Base-by-base conservation (phyloP, 139 green algal genomes). In the Protoeuglena noctilucae region DNA sequence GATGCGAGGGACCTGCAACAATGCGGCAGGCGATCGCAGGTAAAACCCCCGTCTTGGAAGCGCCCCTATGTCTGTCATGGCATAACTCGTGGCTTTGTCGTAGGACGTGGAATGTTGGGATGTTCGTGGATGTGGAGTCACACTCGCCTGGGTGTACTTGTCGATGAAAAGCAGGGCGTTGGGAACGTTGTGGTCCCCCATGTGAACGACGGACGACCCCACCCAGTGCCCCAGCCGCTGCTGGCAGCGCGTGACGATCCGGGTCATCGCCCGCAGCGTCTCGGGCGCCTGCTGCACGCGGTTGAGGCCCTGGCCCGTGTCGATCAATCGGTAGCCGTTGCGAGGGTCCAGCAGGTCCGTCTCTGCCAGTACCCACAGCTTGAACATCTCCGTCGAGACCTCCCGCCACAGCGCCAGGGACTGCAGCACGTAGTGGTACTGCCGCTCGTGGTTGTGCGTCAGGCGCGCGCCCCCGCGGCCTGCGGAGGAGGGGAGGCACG, bases 221-320 rank as follows among this genome's bases (percentile, higher is more conserved):
- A 96, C 86, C 88, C 88, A 96, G 61, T 51, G 46, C 19, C 86
- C 86, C 19, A 95, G 77, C 28, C 66, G 61, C n/a, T 24, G 31
- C 68, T 95, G 86, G 65, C 81, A 91, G 21, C 72, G 60, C 9
- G 50, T 45, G 48, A 93, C 63, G 51, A 93, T 81, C 27, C 28
- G 57, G 25, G 77, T 67, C 73, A 94, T 93, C 24, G 74, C 78
- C 6, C 68, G 64, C 26, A 60, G 48, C 26, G 48, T 53, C 48
- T 29, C n/a, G 17, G 83, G 82, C 24, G 82, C 79, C 31, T 69
- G 40, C 78, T 96, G 88, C 58, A 96, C 84, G 24, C 88, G 60
- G 63, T 96, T 88, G n/a, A 96, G 68, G 1, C 88, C 88, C 75
- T 93, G 83, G 9, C 88, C 88, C 2, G 88, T 96, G 72, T 96